These are phyloP conservation scores for Rubia yunnanensis DNA, from an alignment of 257 asterid genomes.

Conservation along the genomic window DNA sequence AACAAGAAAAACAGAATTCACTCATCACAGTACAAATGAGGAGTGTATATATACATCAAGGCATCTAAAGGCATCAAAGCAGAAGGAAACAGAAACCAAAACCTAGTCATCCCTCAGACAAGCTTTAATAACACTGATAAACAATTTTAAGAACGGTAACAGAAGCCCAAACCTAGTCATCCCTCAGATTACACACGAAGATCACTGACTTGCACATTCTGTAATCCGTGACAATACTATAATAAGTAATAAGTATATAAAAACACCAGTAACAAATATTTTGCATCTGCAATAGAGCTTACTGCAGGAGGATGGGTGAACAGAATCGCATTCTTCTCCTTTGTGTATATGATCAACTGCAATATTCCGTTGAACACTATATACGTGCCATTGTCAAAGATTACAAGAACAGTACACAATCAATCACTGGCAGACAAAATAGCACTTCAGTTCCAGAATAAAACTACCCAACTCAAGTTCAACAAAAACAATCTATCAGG, in stretches of 20 bases:
- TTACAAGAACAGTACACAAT: constrained; percentile 16
- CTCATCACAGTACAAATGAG: background rate
- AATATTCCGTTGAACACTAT: constrained; percentile 61
- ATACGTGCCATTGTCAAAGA: constrained; percentile 88
- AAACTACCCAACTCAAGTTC: background rate
- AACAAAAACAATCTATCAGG: background rate
- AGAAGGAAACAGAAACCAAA: too few relatives aligned
- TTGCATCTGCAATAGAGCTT: constrained; percentile 26
- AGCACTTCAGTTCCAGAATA: background rate
- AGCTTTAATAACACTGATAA: background rate
- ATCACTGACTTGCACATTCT: background rate
- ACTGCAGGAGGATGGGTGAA: constrained; percentile 85
- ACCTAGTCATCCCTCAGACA: too few relatives aligned
- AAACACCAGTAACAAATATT: constrained; percentile 10
- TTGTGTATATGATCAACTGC: constrained; percentile 56
- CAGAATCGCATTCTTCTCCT: constrained; percentile 83
- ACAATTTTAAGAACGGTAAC: background rate
- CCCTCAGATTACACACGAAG: background rate
- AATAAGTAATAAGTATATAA: background rate
- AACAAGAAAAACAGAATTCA: background rate
- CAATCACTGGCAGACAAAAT: background rate
- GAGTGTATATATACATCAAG: too few relatives aligned
- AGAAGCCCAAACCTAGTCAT: background rate
- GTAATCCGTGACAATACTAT: background rate
- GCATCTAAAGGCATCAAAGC: background rate